Evolutionary conservation across 352 stramenopile genomes (phyloP).

Genomic region (Pythium guiyangense): DNA sequence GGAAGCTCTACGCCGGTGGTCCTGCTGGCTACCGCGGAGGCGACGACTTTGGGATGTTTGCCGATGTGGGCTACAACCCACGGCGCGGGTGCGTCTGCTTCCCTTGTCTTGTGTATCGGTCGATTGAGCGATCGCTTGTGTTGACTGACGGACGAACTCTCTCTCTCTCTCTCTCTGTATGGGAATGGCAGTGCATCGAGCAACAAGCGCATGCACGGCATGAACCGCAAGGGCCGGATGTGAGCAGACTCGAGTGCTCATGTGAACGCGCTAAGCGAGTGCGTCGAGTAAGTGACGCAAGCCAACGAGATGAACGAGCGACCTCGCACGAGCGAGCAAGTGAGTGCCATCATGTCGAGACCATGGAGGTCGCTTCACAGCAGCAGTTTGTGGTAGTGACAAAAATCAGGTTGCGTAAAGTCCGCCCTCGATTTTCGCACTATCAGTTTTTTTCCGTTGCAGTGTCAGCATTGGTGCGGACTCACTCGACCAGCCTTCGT

Average conservation of each 20-base stretch:
- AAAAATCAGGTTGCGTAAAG: not conserved
- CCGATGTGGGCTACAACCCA: constrained; percentile 22
- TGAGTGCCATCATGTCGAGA: not conserved
- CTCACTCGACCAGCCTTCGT: no score
- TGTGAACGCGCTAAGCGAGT: no score
- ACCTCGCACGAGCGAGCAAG: not conserved
- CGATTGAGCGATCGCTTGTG: no score
- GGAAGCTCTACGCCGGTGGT: constrained; percentile 24
- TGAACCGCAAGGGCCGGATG: constrained; percentile 53
- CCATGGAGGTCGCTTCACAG: not conserved
- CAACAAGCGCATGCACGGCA: constrained; percentile 42
- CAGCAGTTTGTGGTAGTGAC: not conserved
- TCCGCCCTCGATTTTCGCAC: not conserved
- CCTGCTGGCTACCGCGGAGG: constrained; percentile 28
- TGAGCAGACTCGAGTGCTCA: not conserved
- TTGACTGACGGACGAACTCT: not conserved
- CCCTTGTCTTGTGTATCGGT: not conserved
- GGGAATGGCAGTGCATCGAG: constrained; percentile 12
- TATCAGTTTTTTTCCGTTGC: not conserved
- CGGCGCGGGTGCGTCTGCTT: constrained; percentile 67
- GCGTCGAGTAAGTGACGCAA: not conserved
- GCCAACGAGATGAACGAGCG: not conserved
- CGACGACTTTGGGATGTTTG: constrained; percentile 43
- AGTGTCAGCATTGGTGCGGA: no score
- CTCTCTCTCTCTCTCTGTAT: no score